Conservation (phyloP, 805 yeast species). For the Priceomyces melissophilus region DNA sequence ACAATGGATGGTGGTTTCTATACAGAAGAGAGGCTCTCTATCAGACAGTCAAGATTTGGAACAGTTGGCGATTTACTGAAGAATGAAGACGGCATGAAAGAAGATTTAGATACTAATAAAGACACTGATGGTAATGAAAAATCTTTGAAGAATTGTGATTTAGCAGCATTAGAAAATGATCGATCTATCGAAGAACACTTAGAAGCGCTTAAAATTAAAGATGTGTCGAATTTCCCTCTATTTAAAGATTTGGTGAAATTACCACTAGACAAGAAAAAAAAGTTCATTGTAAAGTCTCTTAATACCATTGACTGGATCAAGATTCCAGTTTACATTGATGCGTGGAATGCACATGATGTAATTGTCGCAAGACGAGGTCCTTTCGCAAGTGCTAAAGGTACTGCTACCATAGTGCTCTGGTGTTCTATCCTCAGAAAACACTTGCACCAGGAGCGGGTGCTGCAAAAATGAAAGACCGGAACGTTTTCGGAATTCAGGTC, state of each 20-base stretch:
- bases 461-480: neutral
- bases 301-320: slow-evolving; percentile 73
- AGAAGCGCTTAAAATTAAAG: slow-evolving; percentile 12
- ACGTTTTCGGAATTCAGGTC: neutral
- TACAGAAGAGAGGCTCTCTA: slow-evolving; percentile 28
- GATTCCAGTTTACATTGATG: slow-evolving; percentile 66
- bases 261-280: slow-evolving; percentile 36
- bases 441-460: slow-evolving; percentile 9
- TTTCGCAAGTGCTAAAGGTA: slow-evolving; percentile 46
- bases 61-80: slow-evolving; percentile 2
- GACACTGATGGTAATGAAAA: slow-evolving; percentile 6
- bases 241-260: slow-evolving; percentile 23
- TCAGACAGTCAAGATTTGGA: slow-evolving; percentile 8
- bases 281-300: slow-evolving; percentile 47
- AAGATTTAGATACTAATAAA: slow-evolving; percentile 11
- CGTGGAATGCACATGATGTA: slow-evolving; percentile 81
- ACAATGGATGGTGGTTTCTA: slow-evolving; percentile 36
- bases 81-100: slow-evolving; percentile 11
- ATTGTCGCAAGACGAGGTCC: slow-evolving; percentile 77
- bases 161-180: slow-evolving; percentile 20
- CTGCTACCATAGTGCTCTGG: slow-evolving; percentile 53
- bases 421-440: slow-evolving; percentile 35
- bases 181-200: slow-evolving; percentile 13
- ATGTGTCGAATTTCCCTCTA: slow-evolving; percentile 23
- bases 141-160: slow-evolving; percentile 11